Percentiles rank a stretch among this genome's conserved stretches.
These are phyloP conservation scores for Musa beccarii DNA, from an alignment of 176 grass and related monocot species.

Conservation along the genomic window DNA sequence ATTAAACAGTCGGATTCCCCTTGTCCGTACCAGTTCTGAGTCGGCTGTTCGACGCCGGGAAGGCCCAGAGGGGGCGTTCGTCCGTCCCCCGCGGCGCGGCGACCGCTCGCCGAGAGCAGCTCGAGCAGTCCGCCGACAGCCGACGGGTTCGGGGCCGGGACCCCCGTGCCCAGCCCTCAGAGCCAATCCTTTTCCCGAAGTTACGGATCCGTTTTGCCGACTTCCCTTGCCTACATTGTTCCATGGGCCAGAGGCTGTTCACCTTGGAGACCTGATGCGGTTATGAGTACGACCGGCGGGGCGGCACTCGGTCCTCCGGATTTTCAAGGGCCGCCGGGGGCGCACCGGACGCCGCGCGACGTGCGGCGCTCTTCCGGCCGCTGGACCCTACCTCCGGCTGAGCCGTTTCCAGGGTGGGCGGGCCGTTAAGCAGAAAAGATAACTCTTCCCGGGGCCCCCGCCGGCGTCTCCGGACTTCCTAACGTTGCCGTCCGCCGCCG, in stretches of 20 bases:
- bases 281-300: slow-evolving; percentile 71
- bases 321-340: no score
- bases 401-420: no score
- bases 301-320: neutral
- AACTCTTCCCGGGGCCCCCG: slow-evolving; percentile 30
- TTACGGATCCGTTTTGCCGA: slow-evolving; percentile 48
- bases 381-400: no score
- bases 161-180: slow-evolving; percentile 40
- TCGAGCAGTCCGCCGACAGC: neutral
- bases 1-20: slow-evolving; percentile 49
- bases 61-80: no score
- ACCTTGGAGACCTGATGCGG: slow-evolving; percentile 72
- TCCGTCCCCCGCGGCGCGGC: no score
- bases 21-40: slow-evolving; percentile 42
- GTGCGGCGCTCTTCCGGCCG: no score
- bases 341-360: no score
- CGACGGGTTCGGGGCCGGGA: slow-evolving; percentile 14
- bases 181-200: slow-evolving; percentile 45
- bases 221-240: slow-evolving; percentile 53
- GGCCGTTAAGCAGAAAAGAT: neutral
- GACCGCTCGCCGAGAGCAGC: no score
- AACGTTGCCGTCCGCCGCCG: slow-evolving; percentile 31
- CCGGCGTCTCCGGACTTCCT: slow-evolving; percentile 32
- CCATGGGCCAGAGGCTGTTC: slow-evolving; percentile 51
- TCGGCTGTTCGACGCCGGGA: slow-evolving; percentile 26